Evolutionary conservation across 1,284 basidiomycete species (phyloP), one percentile per base, ranked within the genome.

Genomic region (Ceratobasidium sp.): DNA sequence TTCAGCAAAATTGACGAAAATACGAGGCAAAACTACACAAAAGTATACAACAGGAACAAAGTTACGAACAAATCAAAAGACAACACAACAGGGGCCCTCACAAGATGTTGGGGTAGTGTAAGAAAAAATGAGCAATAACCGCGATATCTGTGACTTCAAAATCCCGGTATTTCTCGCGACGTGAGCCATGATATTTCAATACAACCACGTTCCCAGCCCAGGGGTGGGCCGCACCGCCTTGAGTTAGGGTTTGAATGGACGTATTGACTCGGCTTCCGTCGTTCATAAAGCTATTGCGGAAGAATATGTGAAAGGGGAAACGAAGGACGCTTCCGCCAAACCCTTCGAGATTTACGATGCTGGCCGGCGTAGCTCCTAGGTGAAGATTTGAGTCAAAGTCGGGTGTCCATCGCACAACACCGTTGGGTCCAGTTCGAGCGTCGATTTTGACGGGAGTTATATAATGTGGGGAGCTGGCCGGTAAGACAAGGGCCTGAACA

Each of bases 281-380:
- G 23, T 66, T 68, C 55, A 79, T 76, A 27, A 79, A 79, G 50
- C 59, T 68, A 16, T 76, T 70, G 23, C 79, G 80, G 69, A 79
- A 80, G 33, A 79, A 79, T 38, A 79, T 50, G 35, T 80, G 79
- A 33, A 80, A 69, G 4, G 79, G 79, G 77, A 80, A 80, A 1
- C 79, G 77, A 18, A 80, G 70, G 18, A 66, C 64, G 68, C 73
- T 77, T 35, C 79, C 79, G 1, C 79, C 79, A 50, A 80, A 73
- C 12, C 79, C 79, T 38, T 79, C 79, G 1, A 79, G 75, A 46
- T 79, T 74, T 3, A 74, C 35, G 27, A 50, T 54, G 30, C 60
- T 74, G 18, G 71, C 59, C 27, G 71, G 71, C 38, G 41, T 38
- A 5, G 46, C 20, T 64, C 71, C 71, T 20, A 74, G 46, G n/a